Conservation (phyloP, 2,329 filamentous ascomycete species). For the Aspergillus brunneoviolaceus region DNA sequence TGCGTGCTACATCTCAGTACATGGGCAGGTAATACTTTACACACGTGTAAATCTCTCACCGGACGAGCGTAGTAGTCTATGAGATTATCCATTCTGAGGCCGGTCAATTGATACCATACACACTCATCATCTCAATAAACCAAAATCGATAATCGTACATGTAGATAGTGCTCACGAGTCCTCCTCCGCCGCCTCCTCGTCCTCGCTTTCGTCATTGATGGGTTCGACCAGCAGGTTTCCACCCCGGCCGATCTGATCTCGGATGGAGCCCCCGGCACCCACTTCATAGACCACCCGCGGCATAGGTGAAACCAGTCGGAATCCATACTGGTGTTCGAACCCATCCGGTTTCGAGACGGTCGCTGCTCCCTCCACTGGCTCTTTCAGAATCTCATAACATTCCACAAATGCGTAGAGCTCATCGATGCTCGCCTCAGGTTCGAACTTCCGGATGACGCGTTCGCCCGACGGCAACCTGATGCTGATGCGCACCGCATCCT, state of each 20-base stretch:
- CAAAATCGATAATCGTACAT: conserved; percentile 13
- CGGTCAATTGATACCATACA: not conserved
- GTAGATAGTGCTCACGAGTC: conserved; percentile 23
- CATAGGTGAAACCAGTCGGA: conserved; percentile 80
- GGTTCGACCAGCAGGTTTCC: conserved; percentile 88
- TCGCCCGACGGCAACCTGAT: conserved; percentile 65
- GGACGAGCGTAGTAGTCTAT: not conserved
- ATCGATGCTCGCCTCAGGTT: conserved; percentile 68
- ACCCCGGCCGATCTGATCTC: conserved; percentile 73
- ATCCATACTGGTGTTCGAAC: conserved; percentile 81
- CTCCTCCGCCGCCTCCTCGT: conserved; percentile 36
- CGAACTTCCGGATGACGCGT: conserved; percentile 75
- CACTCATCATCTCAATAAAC: not conserved
- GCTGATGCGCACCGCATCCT: conserved; percentile 71
- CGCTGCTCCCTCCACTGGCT: conserved; percentile 33
- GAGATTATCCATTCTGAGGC: not conserved
- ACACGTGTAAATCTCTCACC: not conserved
- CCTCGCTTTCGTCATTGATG: conserved; percentile 55
- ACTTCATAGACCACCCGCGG: conserved; percentile 78
- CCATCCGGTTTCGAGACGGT: conserved; percentile 56
- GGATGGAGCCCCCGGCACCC: conserved; percentile 64
- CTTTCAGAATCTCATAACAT: conserved; percentile 69
- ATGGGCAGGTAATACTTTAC: too few species aligned
- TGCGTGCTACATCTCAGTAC: too few species aligned
- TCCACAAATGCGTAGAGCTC: conserved; percentile 96